These are phyloP conservation scores for Penicillium egyptiacum DNA, from an alignment of 495 filamentous ascomycete species.

Conservation along the genomic window DNA sequence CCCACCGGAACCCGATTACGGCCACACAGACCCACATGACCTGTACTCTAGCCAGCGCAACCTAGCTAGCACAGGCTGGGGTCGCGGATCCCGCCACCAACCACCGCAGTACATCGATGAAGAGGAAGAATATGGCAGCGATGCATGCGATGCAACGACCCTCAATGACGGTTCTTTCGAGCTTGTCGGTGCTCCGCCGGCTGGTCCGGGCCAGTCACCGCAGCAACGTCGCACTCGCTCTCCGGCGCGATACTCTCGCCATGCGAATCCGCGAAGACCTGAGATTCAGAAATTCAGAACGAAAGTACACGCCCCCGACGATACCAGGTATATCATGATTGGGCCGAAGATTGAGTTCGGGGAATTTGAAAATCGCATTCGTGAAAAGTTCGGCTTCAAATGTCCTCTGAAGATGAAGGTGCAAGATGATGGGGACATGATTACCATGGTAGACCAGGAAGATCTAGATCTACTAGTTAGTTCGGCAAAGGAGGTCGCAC, in stretches of 20 bases:
- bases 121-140: conserved; percentile 67
- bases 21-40: conserved; percentile 68
- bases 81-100: conserved; percentile 39
- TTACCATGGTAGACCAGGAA: conserved; percentile 95
- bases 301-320: conserved; percentile 82
- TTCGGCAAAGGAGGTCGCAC: conserved; percentile 63
- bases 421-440: conserved; percentile 86
- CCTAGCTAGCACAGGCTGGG: conserved; percentile 29
- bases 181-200: conserved; percentile 55
- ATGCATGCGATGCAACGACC: conserved; percentile 60
- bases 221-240: conserved; percentile 32
- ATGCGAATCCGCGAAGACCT: conserved; percentile 34
- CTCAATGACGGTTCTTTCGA: conserved; percentile 77
- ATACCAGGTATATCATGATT: conserved; percentile 94
- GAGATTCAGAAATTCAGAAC: conserved; percentile 68
- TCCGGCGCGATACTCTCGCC: conserved; percentile 30
- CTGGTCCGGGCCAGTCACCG: conserved; percentile 7
- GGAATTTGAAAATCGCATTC: conserved; percentile 73
- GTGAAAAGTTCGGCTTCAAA: conserved; percentile 78
- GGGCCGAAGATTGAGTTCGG: conserved; percentile 67
- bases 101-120: conserved; percentile 68
- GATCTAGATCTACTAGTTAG: conserved; percentile 85
- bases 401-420: conserved; percentile 79
- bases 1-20: conserved; percentile 44
- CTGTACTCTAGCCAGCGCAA: conserved; percentile 52